Evolutionary conservation across 1,139 yeast genomes (phyloP).

Genomic region (Taphrina sp.): DNA sequence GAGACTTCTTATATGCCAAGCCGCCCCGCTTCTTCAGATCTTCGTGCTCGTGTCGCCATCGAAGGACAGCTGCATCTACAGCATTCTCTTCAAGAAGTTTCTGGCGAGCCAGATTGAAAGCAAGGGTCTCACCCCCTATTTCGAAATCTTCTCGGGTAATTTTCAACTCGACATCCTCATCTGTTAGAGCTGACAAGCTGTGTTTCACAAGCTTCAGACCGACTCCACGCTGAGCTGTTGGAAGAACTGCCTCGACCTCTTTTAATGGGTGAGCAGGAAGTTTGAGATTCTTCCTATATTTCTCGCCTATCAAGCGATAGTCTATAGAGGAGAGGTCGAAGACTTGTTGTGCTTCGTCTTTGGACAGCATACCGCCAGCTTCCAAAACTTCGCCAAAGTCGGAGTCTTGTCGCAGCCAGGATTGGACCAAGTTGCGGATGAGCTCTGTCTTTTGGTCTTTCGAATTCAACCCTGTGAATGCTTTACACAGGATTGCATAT

Average conservation of each 20-base stretch:
- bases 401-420: slow-evolving; percentile 14
- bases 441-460: slow-evolving; percentile 40
- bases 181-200: slow-evolving; percentile 33
- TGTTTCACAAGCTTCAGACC: slow-evolving; percentile 39
- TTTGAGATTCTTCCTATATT: slow-evolving; percentile 24
- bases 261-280: slow-evolving; percentile 29
- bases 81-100: slow-evolving; percentile 72
- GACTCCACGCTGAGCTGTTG: slow-evolving; percentile 39
- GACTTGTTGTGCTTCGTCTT: slow-evolving; percentile 57
- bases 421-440: slow-evolving; percentile 33
- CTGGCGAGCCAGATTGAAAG: slow-evolving; percentile 66
- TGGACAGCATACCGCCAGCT: slow-evolving; percentile 68
- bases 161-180: slow-evolving; percentile 54
- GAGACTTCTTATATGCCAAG: slow-evolving; percentile 52
- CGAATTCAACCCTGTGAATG: slow-evolving; percentile 38
- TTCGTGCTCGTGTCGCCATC: slow-evolving; percentile 84
- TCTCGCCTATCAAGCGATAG: slow-evolving; percentile 47
- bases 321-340: slow-evolving; percentile 44
- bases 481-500: slow-evolving; percentile 43
- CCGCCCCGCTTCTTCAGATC: slow-evolving; percentile 65
- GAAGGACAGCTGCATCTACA: slow-evolving; percentile 77
- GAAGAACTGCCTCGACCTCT: slow-evolving; percentile 51
- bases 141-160: slow-evolving; percentile 48
- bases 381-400: slow-evolving; percentile 50
- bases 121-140: slow-evolving; percentile 2